Evolutionary conservation across 495 filamentous ascomycete species (phyloP), one percentile per base, ranked within the genome.

Genomic region (Venustampulla echinocandica): DNA sequence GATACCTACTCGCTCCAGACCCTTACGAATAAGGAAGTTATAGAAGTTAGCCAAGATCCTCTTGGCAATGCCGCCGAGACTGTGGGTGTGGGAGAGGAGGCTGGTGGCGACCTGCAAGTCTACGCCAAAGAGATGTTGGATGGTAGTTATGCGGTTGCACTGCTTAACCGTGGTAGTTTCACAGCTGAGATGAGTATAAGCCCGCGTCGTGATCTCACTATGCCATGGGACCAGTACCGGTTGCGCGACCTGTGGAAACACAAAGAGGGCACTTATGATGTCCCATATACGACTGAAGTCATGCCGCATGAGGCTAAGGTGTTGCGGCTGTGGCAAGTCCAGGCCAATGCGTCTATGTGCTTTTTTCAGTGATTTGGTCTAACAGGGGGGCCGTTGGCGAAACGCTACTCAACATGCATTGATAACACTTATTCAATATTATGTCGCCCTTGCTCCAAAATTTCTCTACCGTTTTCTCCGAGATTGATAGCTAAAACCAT

Each of bases 21-120:
- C 17, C 35, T 63, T 20, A 58, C 48, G 24, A 69, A 67, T 32
- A 57, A 70, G 2, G 67, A 69, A 42, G 60, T 73, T n/a, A 59
- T 75, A 21, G 69, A 68, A 21, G 57, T 73, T 20, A 67, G 55
- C 39, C 70, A 74, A 47, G 70, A 73, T 54, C 65, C 70, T 0
- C 28, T 45, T 18, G 45, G 39, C 27, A n/a, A 17, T 10, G 10
- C 53, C 18, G 53, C 36, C 24, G 7, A 9, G 9, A 15, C 17
- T 10, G n/a, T n/a, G n/a, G n/a, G n/a, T n/a, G 34, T 5, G 9
- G 24, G 18, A 9, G 28, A 14, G 7, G 22, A 15, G 10, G 10
- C 18, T 20, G 25, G 19, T 7, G 17, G 11, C 2, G 28, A 18
- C 14, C 19, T 33, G 14, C 42, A 45, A 14, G 14, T 34, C 32